Conservation (phyloP, 2,329 filamentous ascomycete species). For the Ascochyta clinopodiicola region DNA sequence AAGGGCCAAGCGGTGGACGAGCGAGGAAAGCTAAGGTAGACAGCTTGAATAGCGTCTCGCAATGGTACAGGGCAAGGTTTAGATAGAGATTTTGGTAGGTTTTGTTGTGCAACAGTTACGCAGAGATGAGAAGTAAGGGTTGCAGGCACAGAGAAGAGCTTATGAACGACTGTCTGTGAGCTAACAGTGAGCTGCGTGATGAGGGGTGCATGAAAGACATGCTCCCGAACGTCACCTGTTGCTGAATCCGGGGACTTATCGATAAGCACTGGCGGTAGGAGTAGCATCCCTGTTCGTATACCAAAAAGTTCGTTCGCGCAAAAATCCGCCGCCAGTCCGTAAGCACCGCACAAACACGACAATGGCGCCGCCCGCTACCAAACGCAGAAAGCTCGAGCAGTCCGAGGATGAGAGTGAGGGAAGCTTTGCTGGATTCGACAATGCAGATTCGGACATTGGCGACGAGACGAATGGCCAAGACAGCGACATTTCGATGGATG, state of each 20-base stretch:
- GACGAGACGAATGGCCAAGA: conserved; percentile 16
- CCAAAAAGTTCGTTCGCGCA: conserved; percentile 30
- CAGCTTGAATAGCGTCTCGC: conserved; percentile 19
- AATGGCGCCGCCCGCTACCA: conserved; percentile 49
- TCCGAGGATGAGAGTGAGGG: conserved; percentile 39
- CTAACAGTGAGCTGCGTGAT: conserved; percentile 1
- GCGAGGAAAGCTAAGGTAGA: conserved; percentile 26
- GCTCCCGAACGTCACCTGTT: conserved; percentile 12
- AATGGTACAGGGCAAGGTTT: neutral
- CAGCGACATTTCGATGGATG: conserved; percentile 26
- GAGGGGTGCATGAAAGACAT: conserved; percentile 17
- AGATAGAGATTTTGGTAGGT: neutral
- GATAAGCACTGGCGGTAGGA: conserved; percentile 21
- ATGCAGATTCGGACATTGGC: conserved; percentile 21
- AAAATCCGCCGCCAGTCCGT: conserved; percentile 25
- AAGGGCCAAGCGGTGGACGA: conserved; percentile 17
- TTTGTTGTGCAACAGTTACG: conserved; percentile 26
- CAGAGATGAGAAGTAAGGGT: conserved; percentile 11
- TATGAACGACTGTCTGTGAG: neutral
- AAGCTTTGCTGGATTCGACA: conserved; percentile 33
- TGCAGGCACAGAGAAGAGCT: neutral
- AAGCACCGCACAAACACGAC: conserved; percentile 16
- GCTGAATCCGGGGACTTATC: conserved; percentile 23
- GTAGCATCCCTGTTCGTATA: conserved; percentile 3
- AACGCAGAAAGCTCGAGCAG: conserved; percentile 57